Evolutionary conservation across 2,329 filamentous ascomycete genomes (phyloP).

Genomic region (Pseudonectria foliicola): DNA sequence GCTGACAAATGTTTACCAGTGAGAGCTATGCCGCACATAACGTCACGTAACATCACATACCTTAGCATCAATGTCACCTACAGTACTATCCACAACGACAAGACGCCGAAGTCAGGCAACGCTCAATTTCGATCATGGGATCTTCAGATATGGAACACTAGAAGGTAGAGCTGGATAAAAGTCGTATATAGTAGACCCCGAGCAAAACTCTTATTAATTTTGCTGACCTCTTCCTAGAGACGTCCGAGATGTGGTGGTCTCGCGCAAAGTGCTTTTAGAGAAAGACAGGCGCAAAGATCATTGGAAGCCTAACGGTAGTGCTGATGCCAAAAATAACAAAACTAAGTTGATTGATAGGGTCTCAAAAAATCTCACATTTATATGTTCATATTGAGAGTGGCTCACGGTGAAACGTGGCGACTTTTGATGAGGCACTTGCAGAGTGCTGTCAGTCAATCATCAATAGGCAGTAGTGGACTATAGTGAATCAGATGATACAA

Average conservation of each 20-base stretch:
- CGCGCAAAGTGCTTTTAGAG: constrained; percentile 23
- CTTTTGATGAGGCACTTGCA: background rate
- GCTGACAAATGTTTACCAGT: constrained; percentile 4
- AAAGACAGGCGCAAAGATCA: constrained; percentile 14
- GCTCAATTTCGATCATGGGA: too few relatives aligned
- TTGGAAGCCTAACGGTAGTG: background rate
- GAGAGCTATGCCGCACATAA: constrained; percentile 1
- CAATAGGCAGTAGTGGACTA: constrained; percentile 4
- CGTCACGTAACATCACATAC: constrained; percentile 4
- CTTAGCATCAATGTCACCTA: too few relatives aligned
- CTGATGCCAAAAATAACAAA: background rate
- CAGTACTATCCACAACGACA: too few relatives aligned
- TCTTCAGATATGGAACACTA: background rate
- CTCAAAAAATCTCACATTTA: background rate
- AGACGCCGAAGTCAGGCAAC: too few relatives aligned
- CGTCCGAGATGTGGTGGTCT: constrained; percentile 22
- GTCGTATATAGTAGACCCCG: background rate
- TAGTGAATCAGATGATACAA: constrained; percentile 12
- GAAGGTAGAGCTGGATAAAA: background rate
- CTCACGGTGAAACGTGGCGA: background rate
- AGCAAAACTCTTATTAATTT: background rate
- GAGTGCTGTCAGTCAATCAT: background rate
- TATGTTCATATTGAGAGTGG: background rate
- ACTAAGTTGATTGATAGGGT: background rate
- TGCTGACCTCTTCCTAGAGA: constrained; percentile 9